phyloP scores from a whole-genome alignment of 1,139 yeast species.

The Geotrichum macrosporum region DNA sequence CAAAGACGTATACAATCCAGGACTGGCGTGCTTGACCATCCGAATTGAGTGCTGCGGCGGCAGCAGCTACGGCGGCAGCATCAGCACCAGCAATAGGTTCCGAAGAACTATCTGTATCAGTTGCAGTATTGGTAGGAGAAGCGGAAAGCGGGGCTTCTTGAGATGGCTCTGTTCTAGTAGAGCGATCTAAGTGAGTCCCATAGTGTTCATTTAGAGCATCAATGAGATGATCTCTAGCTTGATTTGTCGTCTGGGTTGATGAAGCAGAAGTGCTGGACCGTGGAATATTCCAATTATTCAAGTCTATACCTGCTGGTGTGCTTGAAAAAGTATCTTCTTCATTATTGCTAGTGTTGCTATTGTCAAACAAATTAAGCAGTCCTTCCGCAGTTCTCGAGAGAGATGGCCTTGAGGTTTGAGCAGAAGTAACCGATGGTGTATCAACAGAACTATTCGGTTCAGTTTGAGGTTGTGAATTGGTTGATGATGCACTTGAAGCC shows the following conservation, averaged over 20 bases:
- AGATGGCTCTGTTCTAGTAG: slow-evolving; percentile 7
- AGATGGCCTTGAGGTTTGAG: not conserved
- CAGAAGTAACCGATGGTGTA: not conserved
- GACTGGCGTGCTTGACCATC: slow-evolving; percentile 33
- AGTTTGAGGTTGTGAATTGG: not conserved
- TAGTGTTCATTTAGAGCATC: slow-evolving; percentile 18
- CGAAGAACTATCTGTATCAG: not conserved
- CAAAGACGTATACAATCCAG: slow-evolving; percentile 51
- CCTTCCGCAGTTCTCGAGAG: not conserved
- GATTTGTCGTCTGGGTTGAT: slow-evolving; percentile 1
- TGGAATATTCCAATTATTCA: slow-evolving; percentile 5
- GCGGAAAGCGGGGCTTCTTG: not conserved
- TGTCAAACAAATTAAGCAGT: slow-evolving; percentile 4
- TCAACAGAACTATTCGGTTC: not conserved
- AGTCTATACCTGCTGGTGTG: not conserved
- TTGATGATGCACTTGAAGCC: not conserved
- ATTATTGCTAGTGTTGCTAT: too few relatives aligned
- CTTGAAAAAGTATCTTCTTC: not conserved
- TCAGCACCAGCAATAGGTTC: not conserved
- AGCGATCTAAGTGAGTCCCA: slow-evolving; percentile 10
- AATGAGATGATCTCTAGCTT: slow-evolving; percentile 16
- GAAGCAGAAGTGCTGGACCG: slow-evolving; percentile 4
- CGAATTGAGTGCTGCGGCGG: not conserved
- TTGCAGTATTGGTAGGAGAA: not conserved
- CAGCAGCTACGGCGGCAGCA: too few relatives aligned